Evolutionary conservation across 495 filamentous ascomycete genomes (phyloP).

Genomic region (Penicilliopsis zonata): DNA sequence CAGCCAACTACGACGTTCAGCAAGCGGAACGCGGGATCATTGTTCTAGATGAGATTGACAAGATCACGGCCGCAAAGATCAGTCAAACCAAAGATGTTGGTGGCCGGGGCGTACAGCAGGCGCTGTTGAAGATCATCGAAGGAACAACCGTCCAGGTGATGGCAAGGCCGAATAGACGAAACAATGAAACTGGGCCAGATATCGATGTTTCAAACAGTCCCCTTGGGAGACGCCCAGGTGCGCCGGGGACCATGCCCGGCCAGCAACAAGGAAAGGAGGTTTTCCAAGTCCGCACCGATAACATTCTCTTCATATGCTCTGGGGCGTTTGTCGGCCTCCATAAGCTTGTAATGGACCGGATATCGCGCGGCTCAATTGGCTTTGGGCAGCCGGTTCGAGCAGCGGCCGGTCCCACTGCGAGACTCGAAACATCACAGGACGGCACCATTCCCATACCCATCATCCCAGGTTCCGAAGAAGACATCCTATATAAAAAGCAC

Average conservation of each 20-base stretch:
- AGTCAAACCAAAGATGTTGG: conserved; percentile 72
- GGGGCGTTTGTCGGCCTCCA: conserved; percentile 91
- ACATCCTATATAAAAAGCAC: conserved; percentile 52
- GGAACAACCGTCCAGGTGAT: conserved; percentile 82
- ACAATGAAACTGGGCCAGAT: conserved; percentile 31
- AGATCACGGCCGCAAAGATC: conserved; percentile 67
- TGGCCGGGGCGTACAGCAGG: conserved; percentile 92
- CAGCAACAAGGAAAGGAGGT: conserved; percentile 86
- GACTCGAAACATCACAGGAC: conserved; percentile 10
- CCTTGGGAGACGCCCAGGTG: conserved; percentile 29
- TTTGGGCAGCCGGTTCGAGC: conserved; percentile 74
- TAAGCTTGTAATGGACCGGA: conserved; percentile 74
- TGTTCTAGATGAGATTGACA: conserved; percentile 92
- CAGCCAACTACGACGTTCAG: conserved; percentile 79
- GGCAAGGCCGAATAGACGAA: conserved; percentile 64
- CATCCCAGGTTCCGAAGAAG: conserved; percentile 40
- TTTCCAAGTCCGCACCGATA: conserved; percentile 85
- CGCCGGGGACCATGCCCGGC: conserved; percentile 26
- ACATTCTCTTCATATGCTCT: conserved; percentile 93
- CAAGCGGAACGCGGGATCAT: conserved; percentile 87
- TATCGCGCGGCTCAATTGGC: conserved; percentile 80
- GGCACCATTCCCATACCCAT: conserved; percentile 32
- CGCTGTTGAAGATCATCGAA: conserved; percentile 89
- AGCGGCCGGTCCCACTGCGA: conserved; percentile 16
- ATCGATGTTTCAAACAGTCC: conserved; percentile 39